Percentiles rank a stretch among this genome's conserved stretches.
Conservation (phyloP, 805 yeast genomes). For the Teunomyces kruisii region DNA sequence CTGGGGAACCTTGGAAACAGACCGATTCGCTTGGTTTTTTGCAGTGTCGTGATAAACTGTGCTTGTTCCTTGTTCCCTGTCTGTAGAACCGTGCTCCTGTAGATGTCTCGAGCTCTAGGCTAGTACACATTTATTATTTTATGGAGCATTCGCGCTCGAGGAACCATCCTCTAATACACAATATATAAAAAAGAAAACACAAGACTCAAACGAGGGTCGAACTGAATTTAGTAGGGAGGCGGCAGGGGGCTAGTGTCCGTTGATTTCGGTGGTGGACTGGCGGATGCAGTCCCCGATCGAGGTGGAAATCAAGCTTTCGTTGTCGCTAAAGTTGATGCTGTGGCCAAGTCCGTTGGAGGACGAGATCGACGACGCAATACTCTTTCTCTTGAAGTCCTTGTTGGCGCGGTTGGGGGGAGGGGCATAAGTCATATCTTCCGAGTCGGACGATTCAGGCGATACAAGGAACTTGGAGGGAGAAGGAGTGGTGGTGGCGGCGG, state of each 20-base stretch:
- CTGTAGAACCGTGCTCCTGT: neutral
- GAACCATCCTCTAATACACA: constrained; percentile 1
- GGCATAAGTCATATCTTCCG: constrained; percentile 6
- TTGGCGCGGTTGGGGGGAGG: constrained; percentile 14
- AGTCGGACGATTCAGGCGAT: constrained; percentile 26
- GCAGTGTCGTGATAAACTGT: too few species aligned
- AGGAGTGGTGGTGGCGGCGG: too few species aligned
- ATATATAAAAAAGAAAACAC: constrained; percentile 1
- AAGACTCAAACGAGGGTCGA: constrained; percentile 4
- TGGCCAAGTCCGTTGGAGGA: neutral
- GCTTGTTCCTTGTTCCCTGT: too few species aligned
- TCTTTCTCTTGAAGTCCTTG: neutral
- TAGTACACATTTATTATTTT: constrained; percentile 3
- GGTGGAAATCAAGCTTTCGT: constrained; percentile 37
- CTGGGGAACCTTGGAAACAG: too few species aligned
- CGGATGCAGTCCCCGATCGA: constrained; percentile 43
- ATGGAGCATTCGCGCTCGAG: neutral
- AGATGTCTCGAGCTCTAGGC: neutral
- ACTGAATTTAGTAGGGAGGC: neutral
- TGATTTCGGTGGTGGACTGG: constrained; percentile 38
- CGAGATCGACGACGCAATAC: constrained; percentile 3
- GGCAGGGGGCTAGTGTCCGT: constrained; percentile 20
- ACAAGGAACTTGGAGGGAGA: constrained; percentile 10
- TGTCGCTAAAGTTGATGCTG: constrained; percentile 18
- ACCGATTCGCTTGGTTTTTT: too few species aligned